Conservation (phyloP, 1,139 yeast genomes). For the Pichia sp. region DNA sequence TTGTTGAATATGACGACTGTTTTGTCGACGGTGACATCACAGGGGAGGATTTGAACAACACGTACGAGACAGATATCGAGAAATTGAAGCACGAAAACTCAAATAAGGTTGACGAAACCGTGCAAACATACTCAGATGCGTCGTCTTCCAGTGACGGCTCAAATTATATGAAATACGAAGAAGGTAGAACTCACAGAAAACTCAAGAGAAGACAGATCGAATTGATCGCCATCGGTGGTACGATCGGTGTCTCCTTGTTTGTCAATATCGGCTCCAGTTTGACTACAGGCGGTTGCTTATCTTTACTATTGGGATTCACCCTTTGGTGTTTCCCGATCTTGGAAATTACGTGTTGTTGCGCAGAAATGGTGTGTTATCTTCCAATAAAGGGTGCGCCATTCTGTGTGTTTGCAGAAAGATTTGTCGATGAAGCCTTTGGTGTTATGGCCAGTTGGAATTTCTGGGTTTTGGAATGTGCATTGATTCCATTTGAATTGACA, state of each 20-base stretch:
- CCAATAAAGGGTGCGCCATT: conserved; percentile 52
- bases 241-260: conserved; percentile 79
- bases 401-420: conserved; percentile 53
- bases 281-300: conserved; percentile 74
- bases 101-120: not conserved
- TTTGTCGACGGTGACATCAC: conserved; percentile 14
- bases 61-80: conserved; percentile 1
- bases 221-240: conserved; percentile 80
- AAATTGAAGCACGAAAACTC: not conserved
- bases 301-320: conserved; percentile 63
- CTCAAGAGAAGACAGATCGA: conserved; percentile 49
- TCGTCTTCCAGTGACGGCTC: not conserved
- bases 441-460: conserved; percentile 52
- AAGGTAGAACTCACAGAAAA: conserved; percentile 22
- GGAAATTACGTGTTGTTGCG: conserved; percentile 47
- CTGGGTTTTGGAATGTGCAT: conserved; percentile 50
- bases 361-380: conserved; percentile 54
- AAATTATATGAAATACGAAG: conserved; percentile 16
- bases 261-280: conserved; percentile 74
- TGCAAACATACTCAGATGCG: conserved; percentile 1
- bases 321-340: conserved; percentile 47
- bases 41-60: conserved; percentile 4
- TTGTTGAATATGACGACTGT: conserved; percentile 16
- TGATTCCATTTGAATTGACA: conserved; percentile 56
- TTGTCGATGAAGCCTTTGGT: conserved; percentile 54